A percentile compares a stretch with the other conserved stretches of the same genome.
Conservation (phyloP, 805 yeast genomes). For the Zygoascus biomembranicola region DNA sequence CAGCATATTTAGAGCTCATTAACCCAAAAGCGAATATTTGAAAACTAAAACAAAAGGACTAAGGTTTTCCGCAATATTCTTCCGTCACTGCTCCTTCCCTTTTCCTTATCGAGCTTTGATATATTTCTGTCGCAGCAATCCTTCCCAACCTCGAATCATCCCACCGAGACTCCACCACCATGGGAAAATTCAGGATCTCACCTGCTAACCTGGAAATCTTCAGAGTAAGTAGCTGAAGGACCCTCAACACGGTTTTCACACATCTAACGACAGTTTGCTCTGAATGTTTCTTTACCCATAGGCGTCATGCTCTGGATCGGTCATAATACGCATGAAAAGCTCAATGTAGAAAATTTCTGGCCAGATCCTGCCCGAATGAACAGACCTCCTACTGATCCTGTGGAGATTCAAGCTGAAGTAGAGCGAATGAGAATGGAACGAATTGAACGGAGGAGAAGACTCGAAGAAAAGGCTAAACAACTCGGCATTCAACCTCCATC, state of each 20-base stretch:
- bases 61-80: too few relatives aligned
- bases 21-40: too few relatives aligned
- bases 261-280: conserved; percentile 34
- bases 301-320: conserved; percentile 93
- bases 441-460: conserved; percentile 58
- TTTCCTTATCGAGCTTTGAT: too few relatives aligned
- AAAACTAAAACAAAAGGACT: too few relatives aligned
- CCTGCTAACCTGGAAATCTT: conserved; percentile 20
- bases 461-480: conserved; percentile 63
- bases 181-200: conserved; percentile 12
- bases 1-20: too few relatives aligned
- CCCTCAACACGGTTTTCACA: background rate
- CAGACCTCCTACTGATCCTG: conserved; percentile 86
- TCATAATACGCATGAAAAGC: conserved; percentile 77
- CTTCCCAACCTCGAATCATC: background rate
- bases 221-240: conserved; percentile 9
- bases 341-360: conserved; percentile 92
- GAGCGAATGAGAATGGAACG: conserved; percentile 79
- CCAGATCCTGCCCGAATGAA: conserved; percentile 91
- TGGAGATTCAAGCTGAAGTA: conserved; percentile 83
- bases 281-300: conserved; percentile 79
- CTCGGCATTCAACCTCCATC: conserved; percentile 44
- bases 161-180: background rate
- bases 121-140: too few relatives aligned
- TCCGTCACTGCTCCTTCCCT: too few relatives aligned